A percentile compares a stretch with the other conserved stretches of the same genome.
These are phyloP conservation scores for Xylaria venustula DNA, from an alignment of 495 filamentous ascomycete genomes.

Conservation along the genomic window DNA sequence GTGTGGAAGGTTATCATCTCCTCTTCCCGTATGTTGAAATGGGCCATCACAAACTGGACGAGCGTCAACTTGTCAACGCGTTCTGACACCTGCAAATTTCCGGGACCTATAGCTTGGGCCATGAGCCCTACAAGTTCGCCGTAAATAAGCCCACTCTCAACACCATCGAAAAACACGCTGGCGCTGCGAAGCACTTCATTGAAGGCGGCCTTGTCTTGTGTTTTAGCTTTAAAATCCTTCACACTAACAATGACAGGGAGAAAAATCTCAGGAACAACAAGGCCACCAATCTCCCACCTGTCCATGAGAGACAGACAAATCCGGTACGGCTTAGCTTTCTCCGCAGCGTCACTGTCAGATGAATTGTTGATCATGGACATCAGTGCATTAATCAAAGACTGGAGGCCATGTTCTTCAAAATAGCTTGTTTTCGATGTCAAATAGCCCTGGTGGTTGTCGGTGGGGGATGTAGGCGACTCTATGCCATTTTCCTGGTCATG, in stretches of 20 bases:
- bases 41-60: constrained; percentile 75
- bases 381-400: constrained; percentile 70
- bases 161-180: constrained; percentile 93
- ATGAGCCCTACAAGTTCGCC: constrained; percentile 67
- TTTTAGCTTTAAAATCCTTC: constrained; percentile 61
- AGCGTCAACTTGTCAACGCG: constrained; percentile 63
- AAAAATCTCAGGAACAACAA: constrained; percentile 85
- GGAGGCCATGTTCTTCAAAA: constrained; percentile 75
- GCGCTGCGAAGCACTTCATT: constrained; percentile 89
- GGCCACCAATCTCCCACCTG: constrained; percentile 90
- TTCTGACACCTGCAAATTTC: constrained; percentile 37
- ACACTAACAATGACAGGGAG: constrained; percentile 79
- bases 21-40: constrained; percentile 94
- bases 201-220: constrained; percentile 63
- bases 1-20: constrained; percentile 90
- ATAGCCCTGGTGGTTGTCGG: constrained; percentile 41
- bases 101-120: constrained; percentile 53
- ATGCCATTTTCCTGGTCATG: constrained; percentile 44
- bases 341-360: constrained; percentile 52
- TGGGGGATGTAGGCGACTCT: constrained; percentile 49
- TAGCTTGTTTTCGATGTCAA: constrained; percentile 61
- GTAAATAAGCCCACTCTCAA: constrained; percentile 93
- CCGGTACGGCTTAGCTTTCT: constrained; percentile 82
- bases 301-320: constrained; percentile 97
- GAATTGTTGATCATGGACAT: constrained; percentile 67